Evolutionary conservation across 2,329 filamentous ascomycete genomes (phyloP).

Genomic region (Hymenotorrendiella dingleyae): DNA sequence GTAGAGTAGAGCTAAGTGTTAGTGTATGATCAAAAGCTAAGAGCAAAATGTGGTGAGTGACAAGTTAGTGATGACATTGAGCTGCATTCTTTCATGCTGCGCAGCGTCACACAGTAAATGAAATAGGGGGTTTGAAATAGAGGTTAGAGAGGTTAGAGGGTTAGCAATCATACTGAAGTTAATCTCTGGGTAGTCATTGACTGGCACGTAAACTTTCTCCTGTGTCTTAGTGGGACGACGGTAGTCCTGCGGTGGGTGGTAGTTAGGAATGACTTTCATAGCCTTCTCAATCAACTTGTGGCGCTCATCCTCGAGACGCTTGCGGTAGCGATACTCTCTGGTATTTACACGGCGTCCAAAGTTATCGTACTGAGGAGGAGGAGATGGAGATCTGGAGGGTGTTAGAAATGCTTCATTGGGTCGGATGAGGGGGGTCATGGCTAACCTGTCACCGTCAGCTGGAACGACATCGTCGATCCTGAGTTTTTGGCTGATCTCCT

Average conservation of each 20-base stretch:
- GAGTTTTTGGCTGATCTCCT: slow-evolving; percentile 98
- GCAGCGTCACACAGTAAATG: slow-evolving; percentile 35
- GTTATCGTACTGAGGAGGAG: slow-evolving; percentile 96
- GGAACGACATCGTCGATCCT: slow-evolving; percentile 98
- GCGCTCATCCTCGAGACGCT: slow-evolving; percentile 95
- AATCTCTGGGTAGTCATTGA: slow-evolving; percentile 99
- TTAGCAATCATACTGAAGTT: slow-evolving; percentile 99
- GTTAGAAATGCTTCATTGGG: slow-evolving; percentile 9
- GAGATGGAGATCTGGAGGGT: slow-evolving; percentile 75
- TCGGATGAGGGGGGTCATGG: slow-evolving; percentile 17
- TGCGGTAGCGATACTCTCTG: slow-evolving; percentile 95
- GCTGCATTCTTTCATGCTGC: slow-evolving; percentile 28
- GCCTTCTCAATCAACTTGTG: slow-evolving; percentile 98
- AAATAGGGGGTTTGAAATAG: slow-evolving; percentile 34
- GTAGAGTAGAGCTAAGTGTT: slow-evolving; percentile 82
- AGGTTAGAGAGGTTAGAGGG: slow-evolving; percentile 78
- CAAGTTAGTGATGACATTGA: slow-evolving; percentile 33
- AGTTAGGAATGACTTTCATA: slow-evolving; percentile 99
- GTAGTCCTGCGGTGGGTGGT: slow-evolving; percentile 97
- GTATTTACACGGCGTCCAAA: slow-evolving; percentile 99
- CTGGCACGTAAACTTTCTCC: slow-evolving; percentile 99
- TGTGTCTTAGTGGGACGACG: slow-evolving; percentile 98
- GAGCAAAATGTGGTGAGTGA: slow-evolving; percentile 30
- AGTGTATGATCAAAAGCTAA: slow-evolving; percentile 50
- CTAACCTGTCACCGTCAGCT: slow-evolving; percentile 89